These are phyloP conservation scores for Beauveria sp. DNA, from an alignment of 2,329 filamentous ascomycete genomes.

Conservation along the genomic window DNA sequence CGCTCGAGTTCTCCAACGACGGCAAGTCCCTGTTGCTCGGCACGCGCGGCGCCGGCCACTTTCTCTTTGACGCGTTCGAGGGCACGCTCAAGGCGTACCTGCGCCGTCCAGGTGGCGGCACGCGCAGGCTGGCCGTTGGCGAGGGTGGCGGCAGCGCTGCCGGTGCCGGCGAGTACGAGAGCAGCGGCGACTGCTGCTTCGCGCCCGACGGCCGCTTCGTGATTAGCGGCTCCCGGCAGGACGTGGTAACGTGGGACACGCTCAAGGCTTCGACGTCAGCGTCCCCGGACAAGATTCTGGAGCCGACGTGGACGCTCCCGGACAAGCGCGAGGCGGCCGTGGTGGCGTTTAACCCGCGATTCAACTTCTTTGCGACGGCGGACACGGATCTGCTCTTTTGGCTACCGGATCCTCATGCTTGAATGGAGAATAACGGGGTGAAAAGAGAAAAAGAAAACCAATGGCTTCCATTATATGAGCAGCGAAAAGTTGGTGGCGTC, in stretches of 20 bases:
- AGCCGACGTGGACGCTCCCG: constrained; percentile 56
- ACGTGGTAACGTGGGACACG: constrained; percentile 82
- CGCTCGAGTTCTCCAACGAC: constrained; percentile 92
- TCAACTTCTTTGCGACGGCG: constrained; percentile 84
- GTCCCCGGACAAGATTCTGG: constrained; percentile 45
- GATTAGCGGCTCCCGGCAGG: constrained; percentile 67
- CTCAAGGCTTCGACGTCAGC: constrained; percentile 42
- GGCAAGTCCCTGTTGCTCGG: constrained; percentile 80
- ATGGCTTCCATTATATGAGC: background rate
- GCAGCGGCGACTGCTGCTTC: constrained; percentile 77
- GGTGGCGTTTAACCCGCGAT: constrained; percentile 81
- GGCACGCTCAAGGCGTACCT: constrained; percentile 72
- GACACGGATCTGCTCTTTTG: constrained; percentile 78
- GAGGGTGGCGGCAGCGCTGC: constrained; percentile 39
- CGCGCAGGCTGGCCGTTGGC: constrained; percentile 45
- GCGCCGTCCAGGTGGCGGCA: constrained; percentile 47
- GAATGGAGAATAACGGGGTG: constrained; percentile 13
- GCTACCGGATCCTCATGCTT: constrained; percentile 60
- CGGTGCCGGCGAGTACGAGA: constrained; percentile 38
- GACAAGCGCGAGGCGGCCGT: constrained; percentile 64
- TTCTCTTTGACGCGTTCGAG: constrained; percentile 87
- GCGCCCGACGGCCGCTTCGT: constrained; percentile 85
- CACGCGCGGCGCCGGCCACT: constrained; percentile 79
- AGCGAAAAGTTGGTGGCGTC: background rate
- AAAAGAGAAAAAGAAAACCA: background rate